Conservation (phyloP, 805 yeast genomes). For the Metschnikowia similis region DNA sequence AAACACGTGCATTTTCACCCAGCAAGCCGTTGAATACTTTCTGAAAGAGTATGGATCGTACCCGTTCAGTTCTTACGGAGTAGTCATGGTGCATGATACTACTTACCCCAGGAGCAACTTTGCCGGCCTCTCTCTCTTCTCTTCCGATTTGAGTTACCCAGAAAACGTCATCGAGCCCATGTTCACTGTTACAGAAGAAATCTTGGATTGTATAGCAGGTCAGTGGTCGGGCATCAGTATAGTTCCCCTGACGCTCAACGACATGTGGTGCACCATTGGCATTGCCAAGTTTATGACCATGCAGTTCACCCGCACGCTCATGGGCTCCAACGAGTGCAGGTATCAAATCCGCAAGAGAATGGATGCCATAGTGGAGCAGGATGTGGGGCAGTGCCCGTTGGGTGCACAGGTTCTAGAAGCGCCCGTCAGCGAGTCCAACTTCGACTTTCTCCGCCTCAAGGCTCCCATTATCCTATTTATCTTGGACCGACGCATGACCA, state of each 20-base stretch:
- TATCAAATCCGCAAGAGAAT: slow-evolving; percentile 58
- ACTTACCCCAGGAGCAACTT: slow-evolving; percentile 43
- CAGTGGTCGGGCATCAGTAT: slow-evolving; percentile 96
- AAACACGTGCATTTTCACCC: slow-evolving; percentile 73
- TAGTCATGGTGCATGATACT: slow-evolving; percentile 57
- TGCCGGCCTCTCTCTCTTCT: slow-evolving; percentile 66
- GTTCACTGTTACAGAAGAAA: slow-evolving; percentile 59
- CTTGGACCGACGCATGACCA: slow-evolving; percentile 88
- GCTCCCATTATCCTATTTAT: slow-evolving; percentile 84
- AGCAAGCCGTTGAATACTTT: slow-evolving; percentile 76
- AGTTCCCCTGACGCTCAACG: slow-evolving; percentile 72
- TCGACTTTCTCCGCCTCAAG: slow-evolving; percentile 69
- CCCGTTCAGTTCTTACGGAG: slow-evolving; percentile 78
- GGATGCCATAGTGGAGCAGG: slow-evolving; percentile 66
- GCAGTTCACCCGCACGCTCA: slow-evolving; percentile 60
- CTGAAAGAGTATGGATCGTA: slow-evolving; percentile 89
- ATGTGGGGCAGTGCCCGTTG: slow-evolving; percentile 77
- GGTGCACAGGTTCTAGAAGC: slow-evolving; percentile 62
- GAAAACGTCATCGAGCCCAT: slow-evolving; percentile 75
- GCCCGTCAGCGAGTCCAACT: slow-evolving; percentile 60
- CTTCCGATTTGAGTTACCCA: slow-evolving; percentile 63
- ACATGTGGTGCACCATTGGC: slow-evolving; percentile 87
- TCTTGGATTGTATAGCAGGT: slow-evolving; percentile 68
- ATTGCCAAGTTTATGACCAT: slow-evolving; percentile 78
- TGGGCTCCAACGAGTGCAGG: slow-evolving; percentile 82